phyloP scores from a whole-genome alignment of 148 eudicot species.

The Cornus kousa region DNA sequence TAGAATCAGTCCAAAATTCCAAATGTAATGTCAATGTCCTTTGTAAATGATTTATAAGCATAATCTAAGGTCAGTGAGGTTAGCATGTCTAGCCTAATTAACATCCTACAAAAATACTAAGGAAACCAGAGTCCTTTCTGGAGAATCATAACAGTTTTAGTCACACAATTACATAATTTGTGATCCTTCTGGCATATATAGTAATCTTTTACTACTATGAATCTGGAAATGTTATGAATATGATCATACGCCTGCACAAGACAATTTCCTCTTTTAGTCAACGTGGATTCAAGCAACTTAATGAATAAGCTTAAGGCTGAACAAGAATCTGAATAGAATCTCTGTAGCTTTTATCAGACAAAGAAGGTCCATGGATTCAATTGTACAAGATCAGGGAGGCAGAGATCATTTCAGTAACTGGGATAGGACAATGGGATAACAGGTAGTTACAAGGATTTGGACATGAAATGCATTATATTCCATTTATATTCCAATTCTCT shows the following conservation, averaged over 20 bases:
- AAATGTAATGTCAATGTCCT: neutral
- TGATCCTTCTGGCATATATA: neutral
- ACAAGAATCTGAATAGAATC: neutral
- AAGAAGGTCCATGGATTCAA: neutral
- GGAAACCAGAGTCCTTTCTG: neutral
- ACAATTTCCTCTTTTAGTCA: neutral
- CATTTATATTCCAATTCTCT: no score
- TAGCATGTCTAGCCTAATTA: neutral
- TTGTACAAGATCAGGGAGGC: no score
- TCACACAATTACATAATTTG: neutral
- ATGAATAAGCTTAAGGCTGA: neutral
- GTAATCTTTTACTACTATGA: neutral
- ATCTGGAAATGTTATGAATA: neutral
- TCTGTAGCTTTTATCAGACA: neutral
- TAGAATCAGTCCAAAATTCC: constrained; percentile 5
- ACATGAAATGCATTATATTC: no score
- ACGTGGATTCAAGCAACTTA: neutral
- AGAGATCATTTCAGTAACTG: no score
- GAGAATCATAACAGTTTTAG: neutral
- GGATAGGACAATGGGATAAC: no score
- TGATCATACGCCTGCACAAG: neutral
- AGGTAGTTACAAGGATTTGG: no score
- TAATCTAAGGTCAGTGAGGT: neutral
- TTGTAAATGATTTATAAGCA: neutral
- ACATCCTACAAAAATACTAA: constrained; percentile 4